Conservation (phyloP, 139 green algal genomes). For the Chlamydomonas applanata region DNA sequence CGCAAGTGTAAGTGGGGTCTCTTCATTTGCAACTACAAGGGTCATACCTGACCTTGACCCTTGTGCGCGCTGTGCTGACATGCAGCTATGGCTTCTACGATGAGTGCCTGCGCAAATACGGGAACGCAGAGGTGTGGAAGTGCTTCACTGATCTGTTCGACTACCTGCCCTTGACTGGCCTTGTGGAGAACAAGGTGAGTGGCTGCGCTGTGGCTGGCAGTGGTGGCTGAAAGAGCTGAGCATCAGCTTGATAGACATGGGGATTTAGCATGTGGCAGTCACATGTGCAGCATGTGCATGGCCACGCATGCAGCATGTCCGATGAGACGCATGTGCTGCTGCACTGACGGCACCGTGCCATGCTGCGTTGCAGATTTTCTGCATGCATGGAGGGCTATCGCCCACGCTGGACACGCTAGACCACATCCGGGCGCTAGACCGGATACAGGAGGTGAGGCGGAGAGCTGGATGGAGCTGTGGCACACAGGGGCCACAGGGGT, state of each 20-base stretch:
- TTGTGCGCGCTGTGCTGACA: not conserved
- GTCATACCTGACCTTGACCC: not conserved
- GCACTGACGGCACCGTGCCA: not conserved
- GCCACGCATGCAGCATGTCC: too few relatives aligned
- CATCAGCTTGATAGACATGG: too few relatives aligned
- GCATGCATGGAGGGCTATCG: conserved; percentile 93
- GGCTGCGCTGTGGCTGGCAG: not conserved
- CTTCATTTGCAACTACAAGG: not conserved
- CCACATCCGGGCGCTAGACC: conserved; percentile 89
- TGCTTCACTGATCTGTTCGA: conserved; percentile 99
- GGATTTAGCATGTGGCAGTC: too few relatives aligned
- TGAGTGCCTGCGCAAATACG: conserved; percentile 99
- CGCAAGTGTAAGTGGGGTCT: conserved; percentile 81
- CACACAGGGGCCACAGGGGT: conserved; percentile 2
- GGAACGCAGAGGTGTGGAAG: conserved; percentile 97
- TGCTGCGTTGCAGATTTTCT: conserved; percentile 86
- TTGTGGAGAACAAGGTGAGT: conserved; percentile 88
- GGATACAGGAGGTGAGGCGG: conserved; percentile 87
- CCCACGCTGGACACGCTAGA: conserved; percentile 96
- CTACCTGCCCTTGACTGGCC: conserved; percentile 95
- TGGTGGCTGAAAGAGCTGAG: not conserved
- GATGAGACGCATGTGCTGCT: too few relatives aligned
- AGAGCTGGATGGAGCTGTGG: too few relatives aligned
- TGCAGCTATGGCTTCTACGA: conserved; percentile 98
- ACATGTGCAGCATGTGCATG: too few relatives aligned